Evolutionary conservation across 2,329 filamentous ascomycete genomes (phyloP), one percentile per base, ranked within the genome.

Genomic region (Tricladium varicosporioides): DNA sequence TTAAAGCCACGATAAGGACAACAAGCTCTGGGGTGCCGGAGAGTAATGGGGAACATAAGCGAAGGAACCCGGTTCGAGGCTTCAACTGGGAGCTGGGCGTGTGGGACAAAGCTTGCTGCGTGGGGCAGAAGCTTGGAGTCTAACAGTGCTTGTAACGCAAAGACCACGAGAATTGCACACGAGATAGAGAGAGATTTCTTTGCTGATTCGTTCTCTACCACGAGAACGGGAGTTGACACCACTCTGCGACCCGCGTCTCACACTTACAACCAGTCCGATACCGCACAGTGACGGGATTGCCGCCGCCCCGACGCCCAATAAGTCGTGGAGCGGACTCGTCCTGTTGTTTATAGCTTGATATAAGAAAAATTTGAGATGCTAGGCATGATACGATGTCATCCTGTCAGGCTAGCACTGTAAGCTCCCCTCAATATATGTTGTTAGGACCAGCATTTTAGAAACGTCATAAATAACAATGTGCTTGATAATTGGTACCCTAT

Each of bases 1-100:
- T 18, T n/a, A 43, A 51, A 43, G 49, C 33, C 19, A 33, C 19
- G 49, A 51, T 51, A 51, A 51, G 49, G 40, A 14, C 1, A 27
- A 27, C 22, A 27, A 27, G 22, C 22, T 27, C 22, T 27, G 22
- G 22, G 22, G 22, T 27, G 22, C 22, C 22, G 22, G 22, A 22
- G 48, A 15, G 5, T 14, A 16, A n/a, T 22, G 13, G 16, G n/a
- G 16, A 13, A 50, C 19, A n/a, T 10, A 40, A 40, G 36, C 36
- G 36, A 40, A 40, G 36, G 36, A 10, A 10, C 36, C n/a, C n/a
- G 22, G 22, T 3, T 27, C 22, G 22, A 27, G 22, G 22, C 22
- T 27, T 27, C 22, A 18, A 36, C 36, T 10, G 11, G 11, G n/a
- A 40, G 36, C 36, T 40, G 36, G n/a, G 10, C 36, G n/a, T 13